These are phyloP conservation scores for Suhomyces chickasaworum DNA, from an alignment of 1,139 yeast genomes.

Conservation along the genomic window DNA sequence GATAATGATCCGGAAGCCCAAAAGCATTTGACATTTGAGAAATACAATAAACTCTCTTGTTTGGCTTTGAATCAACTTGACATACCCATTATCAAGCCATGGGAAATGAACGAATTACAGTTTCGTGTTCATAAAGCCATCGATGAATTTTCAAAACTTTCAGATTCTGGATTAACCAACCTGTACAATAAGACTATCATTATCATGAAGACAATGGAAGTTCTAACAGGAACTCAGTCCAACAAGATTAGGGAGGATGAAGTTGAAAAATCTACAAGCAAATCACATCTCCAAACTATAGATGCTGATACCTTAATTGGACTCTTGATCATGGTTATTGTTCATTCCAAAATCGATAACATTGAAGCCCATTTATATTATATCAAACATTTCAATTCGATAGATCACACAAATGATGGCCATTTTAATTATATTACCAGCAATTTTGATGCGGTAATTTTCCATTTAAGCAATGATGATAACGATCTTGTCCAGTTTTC, in stretches of 20 bases:
- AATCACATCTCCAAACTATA: constrained; percentile 25
- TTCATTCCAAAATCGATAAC: constrained; percentile 60
- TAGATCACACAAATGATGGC: constrained; percentile 33
- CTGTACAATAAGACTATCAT: constrained; percentile 57
- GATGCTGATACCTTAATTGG: constrained; percentile 86
- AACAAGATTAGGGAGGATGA: neutral
- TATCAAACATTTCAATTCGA: constrained; percentile 58
- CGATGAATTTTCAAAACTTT: constrained; percentile 52
- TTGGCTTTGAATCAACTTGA: constrained; percentile 76
- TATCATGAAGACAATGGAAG: constrained; percentile 54
- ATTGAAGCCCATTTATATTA: constrained; percentile 68
- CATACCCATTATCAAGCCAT: constrained; percentile 47
- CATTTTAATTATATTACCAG: constrained; percentile 55
- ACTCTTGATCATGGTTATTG: constrained; percentile 68
- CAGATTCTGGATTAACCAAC: constrained; percentile 46
- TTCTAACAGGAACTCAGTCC: constrained; percentile 39
- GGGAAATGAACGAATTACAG: constrained; percentile 47
- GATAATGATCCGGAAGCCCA: constrained; percentile 33
- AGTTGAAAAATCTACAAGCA: neutral
- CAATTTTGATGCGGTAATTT: constrained; percentile 80
- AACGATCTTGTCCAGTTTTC: constrained; percentile 47
- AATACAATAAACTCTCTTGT: constrained; percentile 47
- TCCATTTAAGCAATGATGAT: constrained; percentile 51
- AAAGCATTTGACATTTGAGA: constrained; percentile 30
- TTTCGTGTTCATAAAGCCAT: constrained; percentile 56